Evolutionary conservation across 768 basidiomycete species (phyloP).

Genomic region (Pilatotrama ljubarskyi): DNA sequence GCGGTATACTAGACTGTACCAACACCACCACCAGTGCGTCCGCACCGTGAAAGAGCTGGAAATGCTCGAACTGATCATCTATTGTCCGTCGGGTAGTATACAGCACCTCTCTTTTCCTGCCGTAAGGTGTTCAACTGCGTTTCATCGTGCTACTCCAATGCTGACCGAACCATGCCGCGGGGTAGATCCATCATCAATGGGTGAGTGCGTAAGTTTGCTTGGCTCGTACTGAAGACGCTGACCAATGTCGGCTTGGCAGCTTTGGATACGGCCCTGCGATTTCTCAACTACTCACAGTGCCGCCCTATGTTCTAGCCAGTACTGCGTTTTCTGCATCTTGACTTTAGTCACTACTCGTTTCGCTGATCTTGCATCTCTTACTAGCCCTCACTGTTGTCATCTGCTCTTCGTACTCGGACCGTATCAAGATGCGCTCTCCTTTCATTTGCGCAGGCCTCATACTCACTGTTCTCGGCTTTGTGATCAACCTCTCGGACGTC

Average conservation of each 20-base stretch:
- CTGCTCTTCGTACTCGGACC: constrained; percentile 63
- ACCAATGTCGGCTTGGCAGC: constrained; percentile 30
- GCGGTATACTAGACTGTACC: constrained; percentile 57
- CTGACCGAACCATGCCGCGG: too few species aligned
- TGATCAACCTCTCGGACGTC: constrained; percentile 60
- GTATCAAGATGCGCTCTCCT: constrained; percentile 50
- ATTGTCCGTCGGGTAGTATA: constrained; percentile 44
- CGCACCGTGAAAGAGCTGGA: too few species aligned
- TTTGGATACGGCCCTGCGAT: constrained; percentile 60
- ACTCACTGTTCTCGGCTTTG: constrained; percentile 57
- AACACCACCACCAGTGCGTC: constrained; percentile 55
- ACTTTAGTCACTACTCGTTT: background rate
- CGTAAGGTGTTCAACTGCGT: constrained; percentile 42
- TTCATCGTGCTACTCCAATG: too few species aligned
- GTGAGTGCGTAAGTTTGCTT: constrained; percentile 30
- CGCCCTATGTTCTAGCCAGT: constrained; percentile 60
- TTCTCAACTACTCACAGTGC: constrained; percentile 66
- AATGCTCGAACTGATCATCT: background rate
- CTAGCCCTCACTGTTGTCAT: constrained; percentile 51
- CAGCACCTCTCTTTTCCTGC: constrained; percentile 67
- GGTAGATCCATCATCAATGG: constrained; percentile 58
- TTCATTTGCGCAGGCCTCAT: constrained; percentile 56
- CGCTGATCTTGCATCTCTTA: background rate
- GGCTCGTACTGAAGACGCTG: background rate
- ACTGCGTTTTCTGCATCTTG: constrained; percentile 23